Base-by-base conservation (phyloP, 176 grass and related monocot species). In the Pontederia paniculata region DNA sequence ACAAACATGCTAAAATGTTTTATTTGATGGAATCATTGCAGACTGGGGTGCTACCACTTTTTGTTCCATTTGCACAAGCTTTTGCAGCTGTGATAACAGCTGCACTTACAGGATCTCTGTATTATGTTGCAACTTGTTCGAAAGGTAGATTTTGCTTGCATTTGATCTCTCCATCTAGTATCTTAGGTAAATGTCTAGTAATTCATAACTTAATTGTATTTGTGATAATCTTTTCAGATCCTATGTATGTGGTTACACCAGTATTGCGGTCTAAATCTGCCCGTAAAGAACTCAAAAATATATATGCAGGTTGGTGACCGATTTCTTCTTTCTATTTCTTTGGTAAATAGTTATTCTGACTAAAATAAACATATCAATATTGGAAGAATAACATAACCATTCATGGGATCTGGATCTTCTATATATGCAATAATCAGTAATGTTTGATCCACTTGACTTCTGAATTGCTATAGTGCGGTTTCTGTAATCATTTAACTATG, bases 51-150 rank as follows among this genome's bases (percentile, higher is more conserved):
- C 63, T 96, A 49, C 91, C 91, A 52, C 73, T 79, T 42, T 77
- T 89, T 21, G 91, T 96, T 5, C 91, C 91, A 9, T 96, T 96
- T 55, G 91, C 91, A 48, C 86, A 89, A 76, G 88, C 91, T 20
- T 89, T 96, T n/a, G 91, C 91, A 0, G 91, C 91, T 43, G 91
- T 74, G 57, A 80, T 96, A 67, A 96, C 86, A 3, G 91, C 91
- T 41, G 77, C 86, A 16, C 91, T 96, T 37, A 96, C 91, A 2
- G 91, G 91, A 28, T 84, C 86, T 20, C 85, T 96, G 43, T 96
- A 96, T 58, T 89, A 89, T 52, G 54, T 96, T 28, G 85, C 91
- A 16, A 87, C 82, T 11, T 74, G 85, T 20, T 86, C 91, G 0
- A 89, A 89, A 84, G 91, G 85, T 89, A 62, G 44, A 10, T 16